phyloP scores from a whole-genome alignment of 116 monocot genomes.

The Papilionanthe hybrid region DNA sequence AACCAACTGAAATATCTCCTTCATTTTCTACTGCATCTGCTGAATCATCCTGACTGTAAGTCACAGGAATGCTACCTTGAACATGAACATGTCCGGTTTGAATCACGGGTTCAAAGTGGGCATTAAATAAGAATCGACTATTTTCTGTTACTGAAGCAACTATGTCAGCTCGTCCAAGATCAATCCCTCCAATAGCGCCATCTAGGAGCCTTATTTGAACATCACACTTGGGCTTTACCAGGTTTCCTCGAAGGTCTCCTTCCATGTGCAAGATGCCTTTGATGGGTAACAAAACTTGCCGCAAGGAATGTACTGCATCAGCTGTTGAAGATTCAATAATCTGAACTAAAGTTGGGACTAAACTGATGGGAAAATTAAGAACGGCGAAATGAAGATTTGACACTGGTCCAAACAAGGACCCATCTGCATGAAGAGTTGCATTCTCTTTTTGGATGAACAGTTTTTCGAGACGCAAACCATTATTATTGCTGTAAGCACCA shows the following conservation, averaged over 20 bases:
- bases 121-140: constrained; percentile 89
- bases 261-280: constrained; percentile 99
- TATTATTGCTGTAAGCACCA: constrained; percentile 87
- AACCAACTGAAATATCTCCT: constrained; percentile 29
- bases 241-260: constrained; percentile 91
- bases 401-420: constrained; percentile 73
- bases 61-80: constrained; percentile 94
- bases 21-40: constrained; percentile 41
- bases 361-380: constrained; percentile 84
- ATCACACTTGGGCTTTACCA: constrained; percentile 92
- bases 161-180: constrained; percentile 91
- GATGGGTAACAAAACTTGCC: constrained; percentile 73
- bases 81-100: constrained; percentile 99
- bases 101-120: constrained; percentile 85
- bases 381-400: constrained; percentile 99
- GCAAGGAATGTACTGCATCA: constrained; percentile 66
- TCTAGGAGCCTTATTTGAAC: constrained; percentile 95
- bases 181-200: constrained; percentile 91
- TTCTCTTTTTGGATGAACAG: constrained; percentile 94
- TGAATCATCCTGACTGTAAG: constrained; percentile 45
- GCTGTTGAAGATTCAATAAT: constrained; percentile 74
- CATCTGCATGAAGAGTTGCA: constrained; percentile 99
- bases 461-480: constrained; percentile 87
- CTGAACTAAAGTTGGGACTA: constrained; percentile 80
- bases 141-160: constrained; percentile 77